Percentiles rank a stretch among this genome's conserved stretches.
Evolutionary conservation across 2,329 filamentous ascomycete species (phyloP).

Genomic region (Diplodia mutila): DNA sequence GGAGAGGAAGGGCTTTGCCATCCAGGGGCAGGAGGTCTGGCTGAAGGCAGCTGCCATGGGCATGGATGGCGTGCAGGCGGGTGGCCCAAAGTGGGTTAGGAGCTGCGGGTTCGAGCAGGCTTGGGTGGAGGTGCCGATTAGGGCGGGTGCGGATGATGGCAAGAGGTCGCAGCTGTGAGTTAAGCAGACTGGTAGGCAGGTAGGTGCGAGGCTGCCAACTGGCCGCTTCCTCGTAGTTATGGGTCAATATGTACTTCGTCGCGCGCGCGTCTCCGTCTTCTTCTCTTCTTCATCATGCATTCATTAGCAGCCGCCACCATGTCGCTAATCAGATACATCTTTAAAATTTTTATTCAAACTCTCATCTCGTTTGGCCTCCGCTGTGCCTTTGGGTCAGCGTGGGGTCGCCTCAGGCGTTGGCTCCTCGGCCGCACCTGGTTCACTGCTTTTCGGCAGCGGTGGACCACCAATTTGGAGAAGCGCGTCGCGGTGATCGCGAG

Average conservation of each 20-base stretch:
- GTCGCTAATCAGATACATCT: no score
- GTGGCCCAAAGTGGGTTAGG: slow-evolving; percentile 62
- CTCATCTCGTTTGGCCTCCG: no score
- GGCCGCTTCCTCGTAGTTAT: background rate
- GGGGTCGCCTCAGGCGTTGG: no score
- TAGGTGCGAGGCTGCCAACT: background rate
- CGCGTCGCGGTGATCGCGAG: no score
- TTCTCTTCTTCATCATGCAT: no score
- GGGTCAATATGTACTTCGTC: background rate
- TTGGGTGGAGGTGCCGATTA: slow-evolving; percentile 56
- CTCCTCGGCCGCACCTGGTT: no score
- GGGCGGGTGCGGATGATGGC: background rate
- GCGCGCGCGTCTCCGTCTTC: background rate
- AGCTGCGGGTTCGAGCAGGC: slow-evolving; percentile 66
- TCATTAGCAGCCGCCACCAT: no score
- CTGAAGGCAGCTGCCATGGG: slow-evolving; percentile 63
- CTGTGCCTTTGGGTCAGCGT: no score
- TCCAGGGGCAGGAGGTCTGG: slow-evolving; percentile 62
- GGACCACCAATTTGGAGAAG: no score
- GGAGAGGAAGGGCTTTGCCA: slow-evolving; percentile 11
- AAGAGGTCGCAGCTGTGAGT: slow-evolving; percentile 1
- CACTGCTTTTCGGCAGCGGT: no score
- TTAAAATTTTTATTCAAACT: no score
- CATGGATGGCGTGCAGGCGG: slow-evolving; percentile 63
- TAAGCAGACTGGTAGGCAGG: no score